These are phyloP conservation scores for Paraleonurus japonicus DNA, from an alignment of 257 asterid species.

Conservation along the genomic window DNA sequence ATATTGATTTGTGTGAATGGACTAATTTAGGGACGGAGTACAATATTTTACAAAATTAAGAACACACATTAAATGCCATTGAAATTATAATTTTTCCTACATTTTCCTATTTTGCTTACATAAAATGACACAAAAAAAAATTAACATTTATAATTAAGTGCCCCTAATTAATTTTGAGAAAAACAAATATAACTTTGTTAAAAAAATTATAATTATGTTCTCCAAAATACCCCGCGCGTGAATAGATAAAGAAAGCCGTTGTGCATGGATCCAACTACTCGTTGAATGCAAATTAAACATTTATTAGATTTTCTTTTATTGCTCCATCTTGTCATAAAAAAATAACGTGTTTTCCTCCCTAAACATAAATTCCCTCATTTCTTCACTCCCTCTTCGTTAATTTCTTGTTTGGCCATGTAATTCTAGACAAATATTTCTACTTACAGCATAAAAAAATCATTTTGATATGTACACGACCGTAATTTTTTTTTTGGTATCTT, in stretches of 20 bases:
- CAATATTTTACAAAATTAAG: no score
- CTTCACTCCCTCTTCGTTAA: background rate
- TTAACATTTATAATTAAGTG: no score
- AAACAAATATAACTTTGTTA: no score
- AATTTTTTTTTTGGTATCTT: background rate
- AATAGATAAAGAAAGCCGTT: conserved; percentile 34
- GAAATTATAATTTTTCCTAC: no score
- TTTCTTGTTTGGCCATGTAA: background rate
- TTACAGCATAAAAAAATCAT: background rate
- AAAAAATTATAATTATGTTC: no score
- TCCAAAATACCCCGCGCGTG: background rate
- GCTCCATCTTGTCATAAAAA: background rate
- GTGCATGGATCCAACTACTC: conserved; percentile 36
- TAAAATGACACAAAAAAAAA: no score
- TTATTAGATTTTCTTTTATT: background rate
- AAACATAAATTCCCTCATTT: background rate
- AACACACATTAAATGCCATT: no score
- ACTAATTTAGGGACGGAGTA: no score
- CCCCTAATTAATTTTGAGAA: no score
- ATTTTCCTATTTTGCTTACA: no score
- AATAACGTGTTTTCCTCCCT: background rate
- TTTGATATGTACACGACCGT: no score
- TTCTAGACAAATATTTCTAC: background rate
- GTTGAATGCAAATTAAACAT: conserved; percentile 29
- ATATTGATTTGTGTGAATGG: no score